phyloP scores from a whole-genome alignment of 805 yeast species.

The Metschnikowia orientalis region DNA sequence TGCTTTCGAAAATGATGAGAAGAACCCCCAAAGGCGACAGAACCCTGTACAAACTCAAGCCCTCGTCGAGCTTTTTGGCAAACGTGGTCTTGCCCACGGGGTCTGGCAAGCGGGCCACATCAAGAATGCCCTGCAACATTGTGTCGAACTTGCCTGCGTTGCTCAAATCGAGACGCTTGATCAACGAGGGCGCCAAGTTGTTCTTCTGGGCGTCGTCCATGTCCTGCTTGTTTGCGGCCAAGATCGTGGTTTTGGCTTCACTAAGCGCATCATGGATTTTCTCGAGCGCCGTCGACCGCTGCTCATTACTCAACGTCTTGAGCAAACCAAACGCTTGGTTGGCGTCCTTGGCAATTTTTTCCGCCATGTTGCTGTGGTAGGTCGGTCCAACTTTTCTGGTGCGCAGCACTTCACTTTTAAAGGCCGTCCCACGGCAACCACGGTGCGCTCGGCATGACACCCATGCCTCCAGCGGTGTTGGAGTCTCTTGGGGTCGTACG shows the following conservation, averaged over 20 bases:
- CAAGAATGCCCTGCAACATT: constrained; percentile 92
- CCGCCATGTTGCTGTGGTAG: constrained; percentile 45
- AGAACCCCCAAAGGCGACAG: constrained; percentile 95
- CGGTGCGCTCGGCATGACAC: too few relatives aligned
- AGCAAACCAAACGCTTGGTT: constrained; percentile 78
- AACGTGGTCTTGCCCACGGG: constrained; percentile 89
- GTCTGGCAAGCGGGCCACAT: constrained; percentile 83
- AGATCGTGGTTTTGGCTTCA: constrained; percentile 54
- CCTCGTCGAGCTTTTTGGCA: constrained; percentile 83
- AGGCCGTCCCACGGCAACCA: too few relatives aligned
- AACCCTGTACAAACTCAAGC: constrained; percentile 73
- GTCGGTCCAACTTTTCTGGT: too few relatives aligned
- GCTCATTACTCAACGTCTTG: constrained; percentile 69
- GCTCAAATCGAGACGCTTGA: constrained; percentile 80
- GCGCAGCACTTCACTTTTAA: too few relatives aligned
- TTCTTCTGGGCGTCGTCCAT: constrained; percentile 62
- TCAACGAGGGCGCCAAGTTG: constrained; percentile 62
- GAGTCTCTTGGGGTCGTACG: too few relatives aligned
- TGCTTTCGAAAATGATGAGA: constrained; percentile 86
- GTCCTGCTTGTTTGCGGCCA: constrained; percentile 72
- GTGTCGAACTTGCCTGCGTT: constrained; percentile 82
- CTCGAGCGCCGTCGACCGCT: constrained; percentile 68
- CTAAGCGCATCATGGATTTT: constrained; percentile 68
- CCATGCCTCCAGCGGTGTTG: too few relatives aligned
- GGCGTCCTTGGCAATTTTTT: constrained; percentile 74